Conservation (phyloP, 2,329 filamentous ascomycete genomes). For the Phoma sp. region DNA sequence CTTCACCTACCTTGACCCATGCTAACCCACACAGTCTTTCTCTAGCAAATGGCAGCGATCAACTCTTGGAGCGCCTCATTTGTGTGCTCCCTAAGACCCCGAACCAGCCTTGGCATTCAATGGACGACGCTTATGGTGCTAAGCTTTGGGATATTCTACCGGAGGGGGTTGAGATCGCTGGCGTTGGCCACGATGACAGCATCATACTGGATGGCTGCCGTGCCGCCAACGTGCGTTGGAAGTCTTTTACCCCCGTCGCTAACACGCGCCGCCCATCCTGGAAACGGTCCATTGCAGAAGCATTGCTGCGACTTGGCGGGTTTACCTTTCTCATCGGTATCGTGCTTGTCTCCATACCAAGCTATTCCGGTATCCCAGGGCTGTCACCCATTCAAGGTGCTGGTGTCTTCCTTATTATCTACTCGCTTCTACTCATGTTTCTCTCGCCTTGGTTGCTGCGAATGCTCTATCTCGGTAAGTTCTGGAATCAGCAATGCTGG, state of each 20-base stretch:
- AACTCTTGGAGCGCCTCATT: constrained; percentile 56
- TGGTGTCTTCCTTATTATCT: constrained; percentile 32
- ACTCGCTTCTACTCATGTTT: constrained; percentile 38
- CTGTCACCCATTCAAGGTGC: not conserved
- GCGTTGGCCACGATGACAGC: constrained; percentile 52
- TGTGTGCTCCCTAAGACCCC: constrained; percentile 50
- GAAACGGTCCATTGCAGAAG: constrained; percentile 34
- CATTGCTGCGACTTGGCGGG: constrained; percentile 27
- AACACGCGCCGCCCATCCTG: constrained; percentile 34
- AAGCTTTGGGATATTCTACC: constrained; percentile 58
- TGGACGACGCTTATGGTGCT: constrained; percentile 51
- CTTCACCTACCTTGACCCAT: not conserved
- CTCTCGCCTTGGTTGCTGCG: constrained; percentile 46
- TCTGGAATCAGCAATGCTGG: constrained; percentile 53
- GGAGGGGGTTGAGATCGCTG: constrained; percentile 49
- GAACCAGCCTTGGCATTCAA: constrained; percentile 51
- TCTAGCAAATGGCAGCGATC: constrained; percentile 55
- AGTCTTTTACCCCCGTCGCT: constrained; percentile 48
- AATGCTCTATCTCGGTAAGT: constrained; percentile 50
- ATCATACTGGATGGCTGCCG: constrained; percentile 54
- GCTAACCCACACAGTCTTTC: constrained; percentile 43
- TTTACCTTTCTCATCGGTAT: constrained; percentile 27
- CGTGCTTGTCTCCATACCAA: constrained; percentile 18
- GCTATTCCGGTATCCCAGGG: not conserved
- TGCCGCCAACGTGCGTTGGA: constrained; percentile 55